Conservation (phyloP, 1,284 basidiomycete genomes). For the Laetiporus sulphureus region DNA sequence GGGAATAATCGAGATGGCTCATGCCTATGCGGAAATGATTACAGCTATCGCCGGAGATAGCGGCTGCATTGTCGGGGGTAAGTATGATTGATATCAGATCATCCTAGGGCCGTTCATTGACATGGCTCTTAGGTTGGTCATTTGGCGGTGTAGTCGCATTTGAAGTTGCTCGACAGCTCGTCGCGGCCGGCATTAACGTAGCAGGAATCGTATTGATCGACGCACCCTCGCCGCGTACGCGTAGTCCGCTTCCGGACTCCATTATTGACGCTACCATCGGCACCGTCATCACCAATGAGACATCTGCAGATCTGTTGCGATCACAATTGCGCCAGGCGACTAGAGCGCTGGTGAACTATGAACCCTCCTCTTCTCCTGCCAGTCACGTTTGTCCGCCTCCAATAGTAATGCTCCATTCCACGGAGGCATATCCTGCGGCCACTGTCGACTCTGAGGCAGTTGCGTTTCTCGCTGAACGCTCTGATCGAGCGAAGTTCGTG, state of each 20-base stretch:
- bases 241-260: conserved; percentile 40
- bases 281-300: conserved; percentile 1
- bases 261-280: conserved; percentile 34
- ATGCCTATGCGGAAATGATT: conserved; percentile 39
- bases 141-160: conserved; percentile 69
- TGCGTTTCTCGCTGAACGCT: conserved; percentile 38
- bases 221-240: conserved; percentile 47
- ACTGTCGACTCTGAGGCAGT: conserved; percentile 9
- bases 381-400: neutral
- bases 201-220: conserved; percentile 61
- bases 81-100: conserved; percentile 10
- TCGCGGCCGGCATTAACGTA: conserved; percentile 34
- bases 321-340: conserved; percentile 19
- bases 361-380: conserved; percentile 8
- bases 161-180: conserved; percentile 52
- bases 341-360: conserved; percentile 16
- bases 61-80: conserved; percentile 53
- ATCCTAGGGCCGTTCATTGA: conserved; percentile 2
- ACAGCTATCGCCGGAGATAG: conserved; percentile 23
- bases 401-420: conserved; percentile 18
- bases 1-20: conserved; percentile 45
- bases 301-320: conserved; percentile 8
- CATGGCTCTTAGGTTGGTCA: conserved; percentile 53
- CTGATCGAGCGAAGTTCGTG: conserved; percentile 26
- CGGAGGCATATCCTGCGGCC: conserved; percentile 10